A percentile compares a stretch with the other conserved stretches of the same genome.
Conservation (phyloP, 2,329 filamentous ascomycete genomes). For the Incumbomyces lentus region DNA sequence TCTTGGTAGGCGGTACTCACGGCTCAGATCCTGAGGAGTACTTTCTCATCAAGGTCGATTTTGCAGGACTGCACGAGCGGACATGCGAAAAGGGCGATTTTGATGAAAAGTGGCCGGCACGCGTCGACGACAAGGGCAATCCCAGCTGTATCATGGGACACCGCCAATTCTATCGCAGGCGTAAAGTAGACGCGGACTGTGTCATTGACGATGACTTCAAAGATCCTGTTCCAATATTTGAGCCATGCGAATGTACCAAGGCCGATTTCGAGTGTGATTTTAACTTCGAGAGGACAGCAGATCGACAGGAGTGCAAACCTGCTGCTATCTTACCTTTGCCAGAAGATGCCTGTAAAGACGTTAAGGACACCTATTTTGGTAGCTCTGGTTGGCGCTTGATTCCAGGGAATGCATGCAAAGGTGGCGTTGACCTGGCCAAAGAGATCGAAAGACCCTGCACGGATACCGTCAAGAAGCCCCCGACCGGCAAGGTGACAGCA, state of each 20-base stretch:
- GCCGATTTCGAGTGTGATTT: slow-evolving; percentile 93
- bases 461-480: slow-evolving; percentile 46
- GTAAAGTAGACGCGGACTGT: slow-evolving; percentile 80
- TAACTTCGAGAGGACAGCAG: slow-evolving; percentile 61
- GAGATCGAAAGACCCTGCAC: slow-evolving; percentile 66
- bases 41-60: slow-evolving; percentile 69
- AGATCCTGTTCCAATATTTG: slow-evolving; percentile 58
- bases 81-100: slow-evolving; percentile 70
- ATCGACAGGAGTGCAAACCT: slow-evolving; percentile 59
- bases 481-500: slow-evolving; percentile 56
- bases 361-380: slow-evolving; percentile 66
- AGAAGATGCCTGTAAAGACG: slow-evolving; percentile 61
- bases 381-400: slow-evolving; percentile 88
- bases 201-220: slow-evolving; percentile 81
- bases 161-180: slow-evolving; percentile 72
- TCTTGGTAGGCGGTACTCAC: slow-evolving; percentile 60
- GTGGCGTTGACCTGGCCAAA: slow-evolving; percentile 57
- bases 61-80: slow-evolving; percentile 66
- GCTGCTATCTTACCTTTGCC: slow-evolving; percentile 55
- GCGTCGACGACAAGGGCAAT: slow-evolving; percentile 67
- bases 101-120: slow-evolving; percentile 71
- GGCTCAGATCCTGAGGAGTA: slow-evolving; percentile 45
- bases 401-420: slow-evolving; percentile 63
- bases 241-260: slow-evolving; percentile 70
- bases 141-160: slow-evolving; percentile 92